Conservation (phyloP, 2,329 filamentous ascomycete species). For the Periconia sp. region DNA sequence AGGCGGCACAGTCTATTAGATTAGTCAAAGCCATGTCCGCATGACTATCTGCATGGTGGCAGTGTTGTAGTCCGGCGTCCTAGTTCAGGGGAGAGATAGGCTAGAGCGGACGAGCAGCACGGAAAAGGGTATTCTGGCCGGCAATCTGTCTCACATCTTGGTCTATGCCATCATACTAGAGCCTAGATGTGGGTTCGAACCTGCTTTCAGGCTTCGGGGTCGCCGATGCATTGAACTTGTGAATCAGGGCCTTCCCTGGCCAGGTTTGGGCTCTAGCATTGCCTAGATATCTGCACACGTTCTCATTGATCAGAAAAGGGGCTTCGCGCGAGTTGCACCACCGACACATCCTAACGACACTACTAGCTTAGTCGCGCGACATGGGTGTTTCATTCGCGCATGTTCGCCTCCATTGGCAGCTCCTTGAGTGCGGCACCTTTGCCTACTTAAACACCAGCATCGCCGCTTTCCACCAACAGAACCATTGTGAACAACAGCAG, state of each 20-base stretch:
- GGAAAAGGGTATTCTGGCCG: constrained; percentile 9
- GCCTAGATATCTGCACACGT: constrained; percentile 7
- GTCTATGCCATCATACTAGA: constrained; percentile 6
- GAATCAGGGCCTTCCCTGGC: constrained; percentile 3
- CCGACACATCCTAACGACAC: too few relatives aligned
- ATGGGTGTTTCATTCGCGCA: too few relatives aligned
- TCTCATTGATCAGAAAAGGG: constrained; percentile 6
- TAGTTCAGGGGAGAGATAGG: constrained; percentile 6
- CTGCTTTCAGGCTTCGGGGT: constrained; percentile 15
- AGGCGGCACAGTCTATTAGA: constrained; percentile 8
- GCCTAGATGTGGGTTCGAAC: constrained; percentile 10
- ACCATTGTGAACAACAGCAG: constrained; percentile 11
- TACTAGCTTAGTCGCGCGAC: too few relatives aligned
- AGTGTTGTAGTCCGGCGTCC: constrained; percentile 15
- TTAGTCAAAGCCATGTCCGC: constrained; percentile 12
- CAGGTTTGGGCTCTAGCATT: constrained; percentile 13
- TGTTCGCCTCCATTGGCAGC: too few relatives aligned
- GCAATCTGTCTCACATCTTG: constrained; percentile 15
- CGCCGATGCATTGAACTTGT: constrained; percentile 8
- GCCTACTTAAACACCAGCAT: constrained; percentile 17
- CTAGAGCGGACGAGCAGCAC: constrained; percentile 7
- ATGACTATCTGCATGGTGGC: constrained; percentile 18
- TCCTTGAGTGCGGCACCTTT: constrained; percentile 12
- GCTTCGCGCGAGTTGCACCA: too few relatives aligned
- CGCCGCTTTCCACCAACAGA: constrained; percentile 11